Percentiles rank a stretch among this genome's conserved stretches.
Conservation (phyloP, 106 monocot species). For the Phalaenopsis aphrodite region DNA sequence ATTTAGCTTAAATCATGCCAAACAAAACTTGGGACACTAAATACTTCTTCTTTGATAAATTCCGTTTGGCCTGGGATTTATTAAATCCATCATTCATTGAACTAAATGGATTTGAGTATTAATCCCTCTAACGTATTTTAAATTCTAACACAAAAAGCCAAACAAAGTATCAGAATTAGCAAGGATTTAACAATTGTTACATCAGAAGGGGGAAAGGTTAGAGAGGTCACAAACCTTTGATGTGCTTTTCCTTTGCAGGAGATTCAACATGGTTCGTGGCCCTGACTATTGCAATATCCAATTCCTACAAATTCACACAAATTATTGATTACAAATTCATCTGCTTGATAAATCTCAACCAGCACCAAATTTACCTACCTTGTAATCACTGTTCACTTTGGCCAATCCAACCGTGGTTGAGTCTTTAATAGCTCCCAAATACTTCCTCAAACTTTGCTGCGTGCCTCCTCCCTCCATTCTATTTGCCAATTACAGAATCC, state of each 20-base stretch:
- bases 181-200: too few relatives aligned
- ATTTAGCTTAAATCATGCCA: too few relatives aligned
- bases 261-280: slow-evolving; percentile 89
- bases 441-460: slow-evolving; percentile 66
- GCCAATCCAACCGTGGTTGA: slow-evolving; percentile 81
- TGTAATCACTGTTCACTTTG: slow-evolving; percentile 95
- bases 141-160: too few relatives aligned
- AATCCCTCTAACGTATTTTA: too few relatives aligned
- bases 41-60: too few relatives aligned
- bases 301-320: slow-evolving; percentile 36
- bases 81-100: too few relatives aligned
- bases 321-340: background rate
- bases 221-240: slow-evolving; percentile 40
- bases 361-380: slow-evolving; percentile 23
- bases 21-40: too few relatives aligned
- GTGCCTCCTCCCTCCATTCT: slow-evolving; percentile 54
- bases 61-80: too few relatives aligned
- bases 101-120: too few relatives aligned
- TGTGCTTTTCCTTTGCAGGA: slow-evolving; percentile 84
- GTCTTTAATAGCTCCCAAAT: slow-evolving; percentile 87
- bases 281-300: slow-evolving; percentile 84
- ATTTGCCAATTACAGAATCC: background rate
- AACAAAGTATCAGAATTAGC: too few relatives aligned
- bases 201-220: background rate
- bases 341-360: background rate